Percentiles rank a stretch among this genome's conserved stretches.
These are phyloP conservation scores for Epichloe typhina DNA, from an alignment of 2,329 filamentous ascomycete genomes.

Conservation along the genomic window DNA sequence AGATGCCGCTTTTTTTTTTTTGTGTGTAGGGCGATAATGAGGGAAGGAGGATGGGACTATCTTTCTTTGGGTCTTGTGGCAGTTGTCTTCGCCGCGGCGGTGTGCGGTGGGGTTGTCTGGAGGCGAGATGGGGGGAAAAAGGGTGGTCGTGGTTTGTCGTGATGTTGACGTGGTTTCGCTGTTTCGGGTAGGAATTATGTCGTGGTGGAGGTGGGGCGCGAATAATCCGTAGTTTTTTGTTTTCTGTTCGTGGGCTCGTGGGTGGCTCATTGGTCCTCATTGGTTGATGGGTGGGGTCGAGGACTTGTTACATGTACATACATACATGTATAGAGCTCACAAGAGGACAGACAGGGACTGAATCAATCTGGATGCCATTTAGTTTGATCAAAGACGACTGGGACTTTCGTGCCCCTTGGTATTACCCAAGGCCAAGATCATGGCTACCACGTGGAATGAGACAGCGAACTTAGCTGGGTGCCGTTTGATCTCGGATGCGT, in stretches of 20 bases:
- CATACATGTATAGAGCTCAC: too few relatives aligned
- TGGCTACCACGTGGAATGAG: too few relatives aligned
- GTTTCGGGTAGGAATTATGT: background rate
- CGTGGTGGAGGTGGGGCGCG: background rate
- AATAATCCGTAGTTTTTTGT: too few relatives aligned
- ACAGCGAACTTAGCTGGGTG: background rate
- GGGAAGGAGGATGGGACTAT: background rate
- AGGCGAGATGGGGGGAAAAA: too few relatives aligned
- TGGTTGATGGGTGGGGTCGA: background rate
- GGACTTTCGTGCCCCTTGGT: accelerated
- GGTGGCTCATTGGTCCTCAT: too few relatives aligned
- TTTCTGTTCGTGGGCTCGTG: too few relatives aligned
- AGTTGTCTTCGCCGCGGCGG: background rate
- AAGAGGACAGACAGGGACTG: too few relatives aligned
- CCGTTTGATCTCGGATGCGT: conserved; percentile 1
- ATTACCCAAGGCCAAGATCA: too few relatives aligned
- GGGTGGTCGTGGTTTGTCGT: conserved; percentile 1
- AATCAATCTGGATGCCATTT: too few relatives aligned
- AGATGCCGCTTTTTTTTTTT: background rate
- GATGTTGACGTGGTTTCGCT: conserved; percentile 1
- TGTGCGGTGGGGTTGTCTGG: background rate
- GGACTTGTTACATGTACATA: too few relatives aligned
- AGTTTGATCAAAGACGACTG: too few relatives aligned
- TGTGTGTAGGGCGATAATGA: background rate
- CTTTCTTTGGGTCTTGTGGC: background rate